Evolutionary conservation across 1,284 basidiomycete species (phyloP).

Genomic region (Somion occarium): DNA sequence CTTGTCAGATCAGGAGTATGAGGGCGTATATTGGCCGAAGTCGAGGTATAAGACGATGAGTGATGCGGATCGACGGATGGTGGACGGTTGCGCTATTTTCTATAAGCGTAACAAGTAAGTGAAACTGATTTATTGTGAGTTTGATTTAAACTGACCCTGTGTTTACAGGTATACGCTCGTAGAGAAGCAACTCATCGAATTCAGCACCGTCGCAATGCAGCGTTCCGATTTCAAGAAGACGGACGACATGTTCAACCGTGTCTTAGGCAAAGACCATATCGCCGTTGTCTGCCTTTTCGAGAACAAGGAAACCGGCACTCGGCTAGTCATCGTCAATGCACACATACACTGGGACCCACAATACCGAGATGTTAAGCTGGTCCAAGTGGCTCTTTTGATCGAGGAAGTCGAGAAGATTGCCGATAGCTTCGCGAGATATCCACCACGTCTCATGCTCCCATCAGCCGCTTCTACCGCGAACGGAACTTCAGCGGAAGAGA

Average conservation of each 20-base stretch:
- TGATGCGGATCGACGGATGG: conserved; percentile 79
- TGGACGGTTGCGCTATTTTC: conserved; percentile 98
- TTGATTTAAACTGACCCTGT: conserved; percentile 9
- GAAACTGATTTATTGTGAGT: not conserved
- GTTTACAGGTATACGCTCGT: conserved; percentile 79
- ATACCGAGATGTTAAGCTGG: conserved; percentile 95
- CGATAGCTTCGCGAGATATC: conserved; percentile 80
- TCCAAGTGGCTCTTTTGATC: conserved; percentile 89
- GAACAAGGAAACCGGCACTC: conserved; percentile 80
- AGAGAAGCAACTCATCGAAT: conserved; percentile 94
- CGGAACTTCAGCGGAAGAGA: conserved; percentile 21
- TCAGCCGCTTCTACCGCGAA: conserved; percentile 26
- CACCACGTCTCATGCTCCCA: conserved; percentile 49
- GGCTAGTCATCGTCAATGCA: conserved; percentile 86
- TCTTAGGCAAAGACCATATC: conserved; percentile 94
- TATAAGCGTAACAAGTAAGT: conserved; percentile 86
- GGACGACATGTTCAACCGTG: conserved; percentile 99
- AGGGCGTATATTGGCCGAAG: conserved; percentile 93
- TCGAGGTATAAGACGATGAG: conserved; percentile 93
- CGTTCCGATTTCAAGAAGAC: conserved; percentile 96
- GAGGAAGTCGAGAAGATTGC: conserved; percentile 93
- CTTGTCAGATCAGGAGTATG: conserved; percentile 79
- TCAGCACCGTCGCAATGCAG: conserved; percentile 90
- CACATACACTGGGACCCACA: conserved; percentile 95
- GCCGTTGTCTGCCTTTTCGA: conserved; percentile 88